Percentiles rank a stretch among this genome's conserved stretches.
These are phyloP conservation scores for Coprinopsis marcescibilis DNA, from an alignment of 768 basidiomycete species.

Conservation along the genomic window DNA sequence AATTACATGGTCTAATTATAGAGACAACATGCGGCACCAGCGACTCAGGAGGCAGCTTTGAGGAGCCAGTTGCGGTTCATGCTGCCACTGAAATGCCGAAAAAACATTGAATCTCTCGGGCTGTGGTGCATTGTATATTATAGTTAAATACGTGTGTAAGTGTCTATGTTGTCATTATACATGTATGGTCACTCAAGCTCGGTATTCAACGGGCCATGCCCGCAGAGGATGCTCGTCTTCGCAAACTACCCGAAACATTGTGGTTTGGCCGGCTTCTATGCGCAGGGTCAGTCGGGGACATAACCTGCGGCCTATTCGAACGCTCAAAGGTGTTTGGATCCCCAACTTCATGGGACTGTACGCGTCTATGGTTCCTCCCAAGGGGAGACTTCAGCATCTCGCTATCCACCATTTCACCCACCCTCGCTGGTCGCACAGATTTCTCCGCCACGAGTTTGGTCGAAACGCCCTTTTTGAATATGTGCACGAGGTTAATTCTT, in stretches of 20 bases:
- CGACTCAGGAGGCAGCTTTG: no score
- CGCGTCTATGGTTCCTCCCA: constrained; percentile 2
- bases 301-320: neutral
- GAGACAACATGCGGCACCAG: no score
- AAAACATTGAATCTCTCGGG: neutral
- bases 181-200: no score
- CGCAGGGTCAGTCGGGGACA: neutral
- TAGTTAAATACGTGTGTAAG: no score
- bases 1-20: no score
- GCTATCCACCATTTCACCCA: no score
- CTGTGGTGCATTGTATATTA: no score
- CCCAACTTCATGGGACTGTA: constrained; percentile 1
- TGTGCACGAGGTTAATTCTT: constrained; percentile 62
- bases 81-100: neutral
- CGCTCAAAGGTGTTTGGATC: neutral
- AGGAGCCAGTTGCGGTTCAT: neutral
- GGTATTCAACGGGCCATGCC: no score
- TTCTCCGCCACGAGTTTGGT: constrained; percentile 63
- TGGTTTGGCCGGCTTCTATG: no score
- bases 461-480: constrained; percentile 64
- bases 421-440: no score
- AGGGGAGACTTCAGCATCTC: no score
- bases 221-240: neutral
- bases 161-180: no score
- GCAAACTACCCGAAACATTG: neutral